A percentile compares a stretch with the other conserved stretches of the same genome.
These are phyloP conservation scores for Lunularia cruciata DNA, from an alignment of 225 moss, liverwort and hornwort genomes.

Conservation along the genomic window DNA sequence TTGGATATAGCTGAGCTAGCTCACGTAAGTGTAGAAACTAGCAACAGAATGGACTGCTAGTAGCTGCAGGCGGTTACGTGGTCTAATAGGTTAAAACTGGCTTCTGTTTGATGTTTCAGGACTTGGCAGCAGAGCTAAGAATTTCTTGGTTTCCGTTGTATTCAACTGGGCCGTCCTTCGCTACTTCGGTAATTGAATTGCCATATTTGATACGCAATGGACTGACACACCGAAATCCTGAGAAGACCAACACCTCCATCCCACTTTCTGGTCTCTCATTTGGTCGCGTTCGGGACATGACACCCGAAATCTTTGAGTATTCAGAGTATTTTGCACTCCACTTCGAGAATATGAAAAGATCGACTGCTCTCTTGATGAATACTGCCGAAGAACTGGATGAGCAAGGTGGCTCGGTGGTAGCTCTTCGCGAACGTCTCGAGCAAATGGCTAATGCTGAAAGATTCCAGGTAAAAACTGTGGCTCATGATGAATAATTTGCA, in stretches of 20 bases:
- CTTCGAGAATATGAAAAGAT: slow-evolving; percentile 1
- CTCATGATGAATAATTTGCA: too few species aligned
- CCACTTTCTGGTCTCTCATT: slow-evolving; percentile 19
- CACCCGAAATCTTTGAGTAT: background rate
- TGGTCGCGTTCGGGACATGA: slow-evolving; percentile 32
- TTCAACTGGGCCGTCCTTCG: slow-evolving; percentile 5
- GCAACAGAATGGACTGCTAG: too few species aligned
- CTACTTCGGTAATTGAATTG: background rate
- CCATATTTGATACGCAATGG: slow-evolving; percentile 16
- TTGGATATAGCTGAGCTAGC: too few species aligned
- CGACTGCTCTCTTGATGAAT: slow-evolving; percentile 34
- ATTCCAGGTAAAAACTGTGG: slow-evolving; percentile 16
- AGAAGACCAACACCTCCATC: slow-evolving; percentile 17
- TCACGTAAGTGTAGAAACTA: too few species aligned
- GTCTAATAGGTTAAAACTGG: too few species aligned
- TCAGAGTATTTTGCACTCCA: slow-evolving; percentile 3
- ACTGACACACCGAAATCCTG: slow-evolving; percentile 1
- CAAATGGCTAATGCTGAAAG: slow-evolving; percentile 12
- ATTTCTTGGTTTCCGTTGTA: slow-evolving; percentile 37
- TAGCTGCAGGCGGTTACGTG: too few species aligned
- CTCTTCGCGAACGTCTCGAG: slow-evolving; percentile 7
- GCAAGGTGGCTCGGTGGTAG: slow-evolving; percentile 4
- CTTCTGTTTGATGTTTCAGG: slow-evolving; percentile 24
- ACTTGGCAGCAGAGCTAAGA: slow-evolving; percentile 33
- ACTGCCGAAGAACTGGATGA: slow-evolving; percentile 37